Conservation (phyloP, 805 yeast genomes). For the Candida vaughaniae region DNA sequence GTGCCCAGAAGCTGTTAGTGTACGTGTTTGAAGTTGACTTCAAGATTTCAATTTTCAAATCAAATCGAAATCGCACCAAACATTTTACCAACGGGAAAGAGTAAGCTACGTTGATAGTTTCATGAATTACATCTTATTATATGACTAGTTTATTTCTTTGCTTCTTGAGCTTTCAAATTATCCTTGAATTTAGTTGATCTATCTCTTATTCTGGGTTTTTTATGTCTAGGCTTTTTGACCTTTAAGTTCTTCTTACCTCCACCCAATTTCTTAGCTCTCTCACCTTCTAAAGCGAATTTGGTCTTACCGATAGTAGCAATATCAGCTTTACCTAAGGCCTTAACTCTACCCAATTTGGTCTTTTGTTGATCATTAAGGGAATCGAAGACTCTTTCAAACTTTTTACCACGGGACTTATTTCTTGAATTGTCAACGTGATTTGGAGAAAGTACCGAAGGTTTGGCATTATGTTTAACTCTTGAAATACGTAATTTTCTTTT, state of each 20-base stretch:
- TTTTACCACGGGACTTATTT: conserved; percentile 19
- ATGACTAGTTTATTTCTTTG: background rate
- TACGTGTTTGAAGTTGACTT: no score
- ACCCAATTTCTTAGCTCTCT: conserved; percentile 71
- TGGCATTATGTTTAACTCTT: conserved; percentile 47
- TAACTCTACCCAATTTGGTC: conserved; percentile 79
- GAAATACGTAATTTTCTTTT: conserved; percentile 70
- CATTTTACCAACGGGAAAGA: no score
- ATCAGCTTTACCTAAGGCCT: conserved; percentile 77
- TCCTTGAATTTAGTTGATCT: conserved; percentile 52
- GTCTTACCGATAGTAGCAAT: conserved; percentile 60
- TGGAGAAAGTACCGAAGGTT: conserved; percentile 45
- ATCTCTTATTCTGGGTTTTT: conserved; percentile 60
- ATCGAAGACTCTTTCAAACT: conserved; percentile 8
- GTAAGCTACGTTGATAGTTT: no score
- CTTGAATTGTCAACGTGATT: conserved; percentile 38
- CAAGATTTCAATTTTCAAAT: no score
- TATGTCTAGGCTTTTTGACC: conserved; percentile 27
- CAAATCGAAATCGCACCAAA: no score
- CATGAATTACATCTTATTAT: no score
- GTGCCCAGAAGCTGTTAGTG: no score
- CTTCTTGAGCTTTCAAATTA: conserved; percentile 13
- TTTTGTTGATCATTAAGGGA: conserved; percentile 63
- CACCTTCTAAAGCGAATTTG: conserved; percentile 59
- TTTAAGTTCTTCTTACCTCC: conserved; percentile 53